Conservation (phyloP, 352 stramenopile genomes). For the Globisporangium radiosum region DNA sequence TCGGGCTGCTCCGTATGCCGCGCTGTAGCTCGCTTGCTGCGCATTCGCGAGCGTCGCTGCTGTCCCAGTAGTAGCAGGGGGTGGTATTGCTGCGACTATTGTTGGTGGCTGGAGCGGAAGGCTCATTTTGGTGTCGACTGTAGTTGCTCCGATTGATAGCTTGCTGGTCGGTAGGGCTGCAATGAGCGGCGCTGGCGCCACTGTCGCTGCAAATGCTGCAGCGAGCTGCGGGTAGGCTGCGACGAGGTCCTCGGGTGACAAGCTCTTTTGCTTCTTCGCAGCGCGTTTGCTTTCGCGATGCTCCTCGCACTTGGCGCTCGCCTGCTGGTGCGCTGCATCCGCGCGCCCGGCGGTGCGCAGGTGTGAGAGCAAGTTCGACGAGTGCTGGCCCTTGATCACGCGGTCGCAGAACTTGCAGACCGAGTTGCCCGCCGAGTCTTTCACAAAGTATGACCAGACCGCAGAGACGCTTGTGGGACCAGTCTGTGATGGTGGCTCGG, state of each 20-base stretch:
- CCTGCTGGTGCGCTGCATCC: slow-evolving; percentile 64
- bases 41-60: slow-evolving; percentile 22
- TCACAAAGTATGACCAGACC: slow-evolving; percentile 83
- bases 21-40: slow-evolving; percentile 19
- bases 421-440: slow-evolving; percentile 67
- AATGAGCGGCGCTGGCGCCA: not conserved
- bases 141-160: not conserved
- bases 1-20: slow-evolving; percentile 15
- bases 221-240: slow-evolving; percentile 34
- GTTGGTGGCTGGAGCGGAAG: no score
- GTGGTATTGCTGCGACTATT: no score
- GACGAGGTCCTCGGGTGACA: slow-evolving; percentile 45
- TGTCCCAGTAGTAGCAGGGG: not conserved
- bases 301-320: slow-evolving; percentile 68
- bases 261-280: slow-evolving; percentile 71
- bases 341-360: slow-evolving; percentile 67
- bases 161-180: no score
- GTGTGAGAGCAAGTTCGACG: slow-evolving; percentile 75
- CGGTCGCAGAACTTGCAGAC: slow-evolving; percentile 82
- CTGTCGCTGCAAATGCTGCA: slow-evolving; percentile 16
- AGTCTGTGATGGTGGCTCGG: slow-evolving; percentile 9
- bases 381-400: slow-evolving; percentile 84
- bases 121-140: no score
- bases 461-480: slow-evolving; percentile 59
- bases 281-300: slow-evolving; percentile 74